phyloP scores from a whole-genome alignment of 441 rosid genomes.

The Raphanus hybrid region DNA sequence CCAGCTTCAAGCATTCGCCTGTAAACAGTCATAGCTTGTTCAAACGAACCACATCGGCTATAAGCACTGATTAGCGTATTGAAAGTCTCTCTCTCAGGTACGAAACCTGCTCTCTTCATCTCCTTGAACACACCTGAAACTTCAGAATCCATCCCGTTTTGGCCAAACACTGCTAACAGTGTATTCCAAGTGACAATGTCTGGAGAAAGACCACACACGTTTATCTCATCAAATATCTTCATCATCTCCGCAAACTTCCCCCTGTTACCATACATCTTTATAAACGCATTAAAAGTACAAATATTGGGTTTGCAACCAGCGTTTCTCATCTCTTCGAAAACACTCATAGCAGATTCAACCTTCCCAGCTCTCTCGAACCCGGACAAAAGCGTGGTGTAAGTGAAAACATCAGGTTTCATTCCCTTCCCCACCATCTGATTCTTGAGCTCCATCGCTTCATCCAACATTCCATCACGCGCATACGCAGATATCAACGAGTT shows the following conservation, averaged over 20 bases:
- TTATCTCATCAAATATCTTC: constrained; percentile 88
- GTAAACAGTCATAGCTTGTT: constrained; percentile 84
- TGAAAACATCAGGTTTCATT: constrained; percentile 83
- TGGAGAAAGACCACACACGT: constrained; percentile 63
- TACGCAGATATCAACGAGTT: constrained; percentile 89
- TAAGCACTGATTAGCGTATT: constrained; percentile 89
- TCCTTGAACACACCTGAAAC: constrained; percentile 92
- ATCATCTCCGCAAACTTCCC: constrained; percentile 90
- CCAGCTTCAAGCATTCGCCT: constrained; percentile 90
- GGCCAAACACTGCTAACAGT: constrained; percentile 86
- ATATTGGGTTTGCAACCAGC: constrained; percentile 83
- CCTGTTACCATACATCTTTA: constrained; percentile 90
- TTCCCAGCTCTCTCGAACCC: constrained; percentile 92
- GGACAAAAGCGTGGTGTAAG: constrained; percentile 87
- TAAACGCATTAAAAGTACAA: constrained; percentile 93
- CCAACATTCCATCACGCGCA: constrained; percentile 75
- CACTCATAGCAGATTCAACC: constrained; percentile 73
- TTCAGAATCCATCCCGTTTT: constrained; percentile 85
- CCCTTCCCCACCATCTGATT: constrained; percentile 68
- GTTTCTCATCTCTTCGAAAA: constrained; percentile 82
- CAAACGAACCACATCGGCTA: constrained; percentile 86
- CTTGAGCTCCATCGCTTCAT: constrained; percentile 82
- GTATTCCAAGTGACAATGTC: constrained; percentile 98
- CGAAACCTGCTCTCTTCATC: constrained; percentile 96
- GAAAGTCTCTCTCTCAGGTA: constrained; percentile 92